Percentiles rank a stretch among this genome's conserved stretches.
Conservation (phyloP, 1,139 yeast genomes). For the Scheffersomyces segobiensis region DNA sequence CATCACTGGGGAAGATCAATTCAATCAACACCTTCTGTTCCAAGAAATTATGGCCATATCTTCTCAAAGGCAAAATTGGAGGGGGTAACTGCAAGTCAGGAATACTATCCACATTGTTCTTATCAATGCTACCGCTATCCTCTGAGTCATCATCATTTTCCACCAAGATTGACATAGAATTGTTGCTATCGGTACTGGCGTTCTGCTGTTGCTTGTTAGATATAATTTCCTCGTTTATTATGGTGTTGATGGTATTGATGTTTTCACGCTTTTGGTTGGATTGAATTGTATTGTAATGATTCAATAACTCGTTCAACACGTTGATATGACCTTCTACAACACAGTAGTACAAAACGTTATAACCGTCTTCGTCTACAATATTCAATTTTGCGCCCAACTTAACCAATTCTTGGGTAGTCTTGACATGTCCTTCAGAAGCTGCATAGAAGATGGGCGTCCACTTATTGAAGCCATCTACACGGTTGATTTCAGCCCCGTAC, state of each 20-base stretch:
- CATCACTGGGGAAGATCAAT: constrained; percentile 60
- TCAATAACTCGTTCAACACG: constrained; percentile 67
- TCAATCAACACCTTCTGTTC: constrained; percentile 87
- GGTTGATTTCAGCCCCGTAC: constrained; percentile 79
- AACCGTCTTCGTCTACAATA: constrained; percentile 80
- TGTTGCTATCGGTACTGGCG: constrained; percentile 1
- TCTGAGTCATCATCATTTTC: constrained; percentile 42
- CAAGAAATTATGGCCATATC: constrained; percentile 93
- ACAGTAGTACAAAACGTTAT: constrained; percentile 83
- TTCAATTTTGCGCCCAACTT: constrained; percentile 71
- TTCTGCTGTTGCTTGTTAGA: background rate
- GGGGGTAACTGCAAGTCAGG: constrained; percentile 95
- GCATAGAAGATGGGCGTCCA: constrained; percentile 96
- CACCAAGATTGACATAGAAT: constrained; percentile 28
- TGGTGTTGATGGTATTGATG: constrained; percentile 3
- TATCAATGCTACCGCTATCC: constrained; percentile 34
- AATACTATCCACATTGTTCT: constrained; percentile 61
- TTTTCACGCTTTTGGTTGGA: constrained; percentile 1
- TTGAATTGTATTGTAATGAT: constrained; percentile 18
- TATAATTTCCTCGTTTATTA: constrained; percentile 1
- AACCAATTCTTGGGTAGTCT: constrained; percentile 70
- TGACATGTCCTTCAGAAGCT: constrained; percentile 78
- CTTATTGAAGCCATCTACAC: constrained; percentile 77
- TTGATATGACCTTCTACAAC: constrained; percentile 90
- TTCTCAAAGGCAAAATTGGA: constrained; percentile 87